These are phyloP conservation scores for Silene noctiflora DNA, from an alignment of 179 eudicot species.

Conservation along the genomic window DNA sequence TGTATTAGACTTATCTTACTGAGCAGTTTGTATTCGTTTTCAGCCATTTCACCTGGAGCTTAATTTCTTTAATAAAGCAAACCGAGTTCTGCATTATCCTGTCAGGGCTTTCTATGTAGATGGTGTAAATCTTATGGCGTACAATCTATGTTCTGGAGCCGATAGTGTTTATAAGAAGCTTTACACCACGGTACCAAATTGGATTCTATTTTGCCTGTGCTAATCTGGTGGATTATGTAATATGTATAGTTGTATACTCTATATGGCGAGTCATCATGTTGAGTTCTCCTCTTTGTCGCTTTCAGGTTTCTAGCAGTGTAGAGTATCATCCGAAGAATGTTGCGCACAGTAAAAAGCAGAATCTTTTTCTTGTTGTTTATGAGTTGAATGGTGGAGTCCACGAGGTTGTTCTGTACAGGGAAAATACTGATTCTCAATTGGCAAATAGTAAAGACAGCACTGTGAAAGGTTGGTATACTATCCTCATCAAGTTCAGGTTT, in stretches of 20 bases:
- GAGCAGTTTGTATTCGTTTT: constrained; percentile 20
- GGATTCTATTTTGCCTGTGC: background rate
- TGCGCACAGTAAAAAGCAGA: constrained; percentile 76
- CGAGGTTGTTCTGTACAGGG: constrained; percentile 85
- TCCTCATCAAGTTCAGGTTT: constrained; percentile 10
- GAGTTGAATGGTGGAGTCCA: constrained; percentile 68
- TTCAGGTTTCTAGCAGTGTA: constrained; percentile 81
- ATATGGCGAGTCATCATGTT: constrained; percentile 6
- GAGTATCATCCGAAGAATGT: constrained; percentile 68
- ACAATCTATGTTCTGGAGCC: constrained; percentile 78
- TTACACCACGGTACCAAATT: constrained; percentile 53
- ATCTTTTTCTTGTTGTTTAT: constrained; percentile 73
- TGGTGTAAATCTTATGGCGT: constrained; percentile 82
- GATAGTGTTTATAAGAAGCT: constrained; percentile 91
- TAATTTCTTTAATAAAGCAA: constrained; percentile 82
- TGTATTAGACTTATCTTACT: constrained; percentile 13
- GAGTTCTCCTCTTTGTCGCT: constrained; percentile 20
- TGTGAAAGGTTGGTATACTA: constrained; percentile 56
- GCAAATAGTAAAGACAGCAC: constrained; percentile 77
- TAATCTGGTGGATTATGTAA: background rate
- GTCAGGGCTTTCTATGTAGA: constrained; percentile 85
- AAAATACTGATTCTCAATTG: constrained; percentile 62
- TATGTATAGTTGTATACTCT: constrained; percentile 13
- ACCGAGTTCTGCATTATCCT: constrained; percentile 91
- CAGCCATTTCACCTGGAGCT: constrained; percentile 96